Conservation (phyloP, 495 filamentous ascomycete genomes). For the Annulohypoxylon moriforme region DNA sequence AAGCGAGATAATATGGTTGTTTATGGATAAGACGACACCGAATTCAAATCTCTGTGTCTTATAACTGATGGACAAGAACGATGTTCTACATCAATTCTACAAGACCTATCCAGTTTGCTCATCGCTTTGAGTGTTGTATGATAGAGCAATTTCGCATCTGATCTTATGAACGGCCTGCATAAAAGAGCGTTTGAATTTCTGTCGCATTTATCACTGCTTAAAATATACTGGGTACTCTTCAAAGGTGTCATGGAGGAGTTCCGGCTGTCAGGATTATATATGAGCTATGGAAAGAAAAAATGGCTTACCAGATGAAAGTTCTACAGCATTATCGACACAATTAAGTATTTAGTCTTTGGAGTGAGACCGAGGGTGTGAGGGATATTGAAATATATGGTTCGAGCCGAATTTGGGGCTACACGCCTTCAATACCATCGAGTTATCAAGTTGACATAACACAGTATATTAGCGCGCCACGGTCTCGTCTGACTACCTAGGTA, state of each 20-base stretch:
- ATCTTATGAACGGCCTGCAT: constrained; percentile 13
- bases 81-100: not conserved
- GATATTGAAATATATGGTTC: not conserved
- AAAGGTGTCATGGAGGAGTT: constrained; percentile 3
- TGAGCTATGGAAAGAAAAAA: not conserved
- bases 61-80: not conserved
- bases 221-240: not conserved
- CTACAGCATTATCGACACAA: not conserved
- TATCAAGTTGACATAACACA: not conserved
- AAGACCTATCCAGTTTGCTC: constrained; percentile 15
- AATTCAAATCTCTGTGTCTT: not conserved
- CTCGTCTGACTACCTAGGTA: not conserved
- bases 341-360: not conserved
- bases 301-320: not conserved
- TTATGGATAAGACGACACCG: not conserved
- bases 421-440: not conserved
- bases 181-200: constrained; percentile 17
- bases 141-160: constrained; percentile 16
- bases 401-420: not conserved
- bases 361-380: not conserved
- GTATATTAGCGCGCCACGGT: not conserved
- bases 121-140: constrained; percentile 21
- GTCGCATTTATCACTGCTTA: not conserved
- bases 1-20: not conserved
- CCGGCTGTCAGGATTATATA: constrained; percentile 8